A percentile compares a stretch with the other conserved stretches of the same genome.
Evolutionary conservation across 352 stramenopile genomes (phyloP).

Genomic region (Globisporangium iwayamae): DNA sequence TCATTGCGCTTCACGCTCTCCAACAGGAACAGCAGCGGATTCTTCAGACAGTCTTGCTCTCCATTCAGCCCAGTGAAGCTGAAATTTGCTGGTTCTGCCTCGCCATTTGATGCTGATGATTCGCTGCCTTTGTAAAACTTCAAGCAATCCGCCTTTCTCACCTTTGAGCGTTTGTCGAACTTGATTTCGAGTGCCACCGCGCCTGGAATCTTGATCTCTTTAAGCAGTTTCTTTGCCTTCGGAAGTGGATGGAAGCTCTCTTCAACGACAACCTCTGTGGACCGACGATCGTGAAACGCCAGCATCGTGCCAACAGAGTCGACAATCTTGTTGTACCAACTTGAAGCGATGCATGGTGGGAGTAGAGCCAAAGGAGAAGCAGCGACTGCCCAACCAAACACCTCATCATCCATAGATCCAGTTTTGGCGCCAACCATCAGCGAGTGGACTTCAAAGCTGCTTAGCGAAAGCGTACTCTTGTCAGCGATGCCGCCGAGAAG

Average conservation of each 20-base stretch:
- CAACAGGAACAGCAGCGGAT: slow-evolving; percentile 36
- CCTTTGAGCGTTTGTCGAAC: slow-evolving; percentile 56
- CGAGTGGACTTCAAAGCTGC: background rate
- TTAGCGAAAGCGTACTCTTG: background rate
- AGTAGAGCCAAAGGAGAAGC: slow-evolving; percentile 39
- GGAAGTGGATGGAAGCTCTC: slow-evolving; percentile 53
- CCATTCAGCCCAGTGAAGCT: slow-evolving; percentile 35
- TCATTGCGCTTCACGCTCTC: slow-evolving; percentile 27
- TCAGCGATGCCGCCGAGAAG: background rate
- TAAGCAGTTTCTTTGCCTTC: background rate
- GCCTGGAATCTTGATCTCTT: slow-evolving; percentile 36
- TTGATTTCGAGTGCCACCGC: slow-evolving; percentile 65
- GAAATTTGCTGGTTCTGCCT: background rate
- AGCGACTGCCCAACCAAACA: slow-evolving; percentile 9
- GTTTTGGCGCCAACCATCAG: slow-evolving; percentile 3
- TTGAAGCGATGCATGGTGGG: slow-evolving; percentile 27
- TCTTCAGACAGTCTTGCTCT: slow-evolving; percentile 20
- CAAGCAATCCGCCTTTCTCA: slow-evolving; percentile 31
- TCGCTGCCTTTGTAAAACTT: slow-evolving; percentile 17
- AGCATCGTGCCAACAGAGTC: slow-evolving; percentile 54
- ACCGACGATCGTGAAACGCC: slow-evolving; percentile 44
- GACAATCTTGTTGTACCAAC: slow-evolving; percentile 60
- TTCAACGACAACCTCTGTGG: slow-evolving; percentile 29
- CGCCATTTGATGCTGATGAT: background rate
- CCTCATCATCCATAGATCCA: background rate